Evolutionary conservation across 306 rosid genomes (phyloP).

Genomic region (Adenanthera pavonina): DNA sequence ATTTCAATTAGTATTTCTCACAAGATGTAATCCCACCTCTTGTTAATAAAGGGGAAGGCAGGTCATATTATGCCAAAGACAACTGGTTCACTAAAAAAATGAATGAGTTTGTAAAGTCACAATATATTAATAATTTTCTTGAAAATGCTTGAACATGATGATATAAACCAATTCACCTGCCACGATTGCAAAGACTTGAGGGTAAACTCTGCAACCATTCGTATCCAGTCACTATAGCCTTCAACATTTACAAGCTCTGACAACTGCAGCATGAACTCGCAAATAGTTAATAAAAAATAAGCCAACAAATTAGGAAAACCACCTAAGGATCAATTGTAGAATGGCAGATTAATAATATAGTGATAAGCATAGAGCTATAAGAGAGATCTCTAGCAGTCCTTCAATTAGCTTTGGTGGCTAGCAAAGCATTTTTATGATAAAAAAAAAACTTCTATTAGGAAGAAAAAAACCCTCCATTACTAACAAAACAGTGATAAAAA

Average conservation of each 20-base stretch:
- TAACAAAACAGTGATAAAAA: neutral
- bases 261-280: constrained; percentile 56
- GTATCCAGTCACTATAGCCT: constrained; percentile 99
- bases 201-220: constrained; percentile 94
- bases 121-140: constrained; percentile 21
- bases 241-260: constrained; percentile 97
- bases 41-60: constrained; percentile 24
- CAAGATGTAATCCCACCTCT: constrained; percentile 16
- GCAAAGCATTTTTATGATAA: neutral
- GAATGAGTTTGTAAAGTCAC: neutral
- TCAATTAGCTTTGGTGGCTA: neutral
- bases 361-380: neutral
- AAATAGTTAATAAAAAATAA: constrained; percentile 34
- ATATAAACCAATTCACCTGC: constrained; percentile 67
- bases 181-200: constrained; percentile 96
- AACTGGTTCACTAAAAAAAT: constrained; percentile 9
- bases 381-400: neutral
- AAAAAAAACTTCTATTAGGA: neutral
- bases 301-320: neutral
- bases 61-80: constrained; percentile 17
- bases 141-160: constrained; percentile 33
- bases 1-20: constrained; percentile 30
- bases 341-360: neutral
- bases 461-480: neutral
- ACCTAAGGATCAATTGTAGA: neutral